phyloP scores from a whole-genome alignment of 2,329 filamentous ascomycete genomes.

The Fusarium sp. region DNA sequence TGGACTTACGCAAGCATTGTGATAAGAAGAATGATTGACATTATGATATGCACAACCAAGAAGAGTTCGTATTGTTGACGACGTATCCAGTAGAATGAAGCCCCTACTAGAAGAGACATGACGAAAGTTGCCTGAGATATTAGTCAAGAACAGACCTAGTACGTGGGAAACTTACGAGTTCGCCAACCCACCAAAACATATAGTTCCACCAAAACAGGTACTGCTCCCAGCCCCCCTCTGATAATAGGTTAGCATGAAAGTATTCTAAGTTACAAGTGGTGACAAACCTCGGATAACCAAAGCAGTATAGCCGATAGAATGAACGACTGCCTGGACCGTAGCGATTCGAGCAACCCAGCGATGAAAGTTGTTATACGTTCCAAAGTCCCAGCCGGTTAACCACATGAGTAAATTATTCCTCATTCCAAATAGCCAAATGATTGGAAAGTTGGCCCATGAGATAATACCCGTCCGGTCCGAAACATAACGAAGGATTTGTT shows the following conservation, averaged over 20 bases:
- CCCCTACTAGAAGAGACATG: conserved; percentile 58
- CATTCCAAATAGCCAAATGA: conserved; percentile 74
- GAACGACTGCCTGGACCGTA: conserved; percentile 70
- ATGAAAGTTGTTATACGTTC: conserved; percentile 74
- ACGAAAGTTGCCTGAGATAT: conserved; percentile 52
- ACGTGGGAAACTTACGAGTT: conserved; percentile 51
- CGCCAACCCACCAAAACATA: conserved; percentile 63
- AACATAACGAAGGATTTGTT: conserved; percentile 63
- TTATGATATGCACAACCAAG: conserved; percentile 60
- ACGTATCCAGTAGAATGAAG: conserved; percentile 64
- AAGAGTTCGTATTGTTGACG: conserved; percentile 65
- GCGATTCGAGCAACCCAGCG: conserved; percentile 73
- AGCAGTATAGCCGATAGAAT: conserved; percentile 69
- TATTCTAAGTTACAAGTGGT: rapidly evolving
- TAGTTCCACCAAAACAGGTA: conserved; percentile 53
- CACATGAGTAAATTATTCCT: conserved; percentile 75
- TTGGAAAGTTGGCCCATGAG: conserved; percentile 70
- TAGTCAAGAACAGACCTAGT: rapidly evolving
- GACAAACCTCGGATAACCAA: conserved; percentile 53
- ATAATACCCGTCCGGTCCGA: conserved; percentile 73
- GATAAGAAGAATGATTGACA: conserved; percentile 62
- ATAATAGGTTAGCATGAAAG: not conserved
- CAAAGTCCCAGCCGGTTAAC: conserved; percentile 76
- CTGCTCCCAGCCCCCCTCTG: conserved; percentile 53
- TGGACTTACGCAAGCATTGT: conserved; percentile 62